Evolutionary conservation across 164 flowering plant species (phyloP), one percentile per base, ranked within the genome.

Genomic region (Piper betle): DNA sequence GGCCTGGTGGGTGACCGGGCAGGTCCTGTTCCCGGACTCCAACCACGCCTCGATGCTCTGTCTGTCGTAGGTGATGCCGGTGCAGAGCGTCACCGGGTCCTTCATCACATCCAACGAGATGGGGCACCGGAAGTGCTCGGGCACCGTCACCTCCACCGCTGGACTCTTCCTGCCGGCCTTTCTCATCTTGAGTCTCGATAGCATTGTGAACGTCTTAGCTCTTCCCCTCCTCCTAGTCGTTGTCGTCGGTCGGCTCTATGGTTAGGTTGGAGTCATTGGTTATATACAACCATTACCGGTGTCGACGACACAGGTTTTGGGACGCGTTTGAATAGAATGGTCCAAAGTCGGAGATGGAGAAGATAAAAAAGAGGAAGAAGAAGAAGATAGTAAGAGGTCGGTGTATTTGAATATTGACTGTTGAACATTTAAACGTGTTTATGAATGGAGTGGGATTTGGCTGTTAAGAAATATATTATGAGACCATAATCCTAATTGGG

Each of bases 71-170:
- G 96, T 85, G 25, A 88, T 84, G 4, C 97, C 97, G 1, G 91
- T 79, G 0, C 86, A 78, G 37, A 88, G 67, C 3, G 83, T 88
- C 37, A 91, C 96, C 6, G 97, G 97, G 64, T 91, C 97, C 64
- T 83, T 88, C 96, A 91, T 88, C 66, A 91, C 62, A 40, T 91
- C 96, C 0, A 88, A 71, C 11, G 96, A 83, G 13, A 91, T 85
- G 33, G 97, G 97, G 65, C 97, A 91, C 63, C 74, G 79, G 71
- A 84, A 91, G 61, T 80, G 75, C 58, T 18, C 58, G 3, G 97
- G 97, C 18, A 81, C 74, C 62, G 2, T 38, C 16, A 40, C 39
- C 41, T 50, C 78, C 15, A 40, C 55, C 8, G 66, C 73, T 3
- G 61, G 71, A 4, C 55, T 42, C 46, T 42, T 42, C n/a, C 80